Evolutionary conservation across 768 basidiomycete species (phyloP).

Genomic region (Leccinum aurantiacum): DNA sequence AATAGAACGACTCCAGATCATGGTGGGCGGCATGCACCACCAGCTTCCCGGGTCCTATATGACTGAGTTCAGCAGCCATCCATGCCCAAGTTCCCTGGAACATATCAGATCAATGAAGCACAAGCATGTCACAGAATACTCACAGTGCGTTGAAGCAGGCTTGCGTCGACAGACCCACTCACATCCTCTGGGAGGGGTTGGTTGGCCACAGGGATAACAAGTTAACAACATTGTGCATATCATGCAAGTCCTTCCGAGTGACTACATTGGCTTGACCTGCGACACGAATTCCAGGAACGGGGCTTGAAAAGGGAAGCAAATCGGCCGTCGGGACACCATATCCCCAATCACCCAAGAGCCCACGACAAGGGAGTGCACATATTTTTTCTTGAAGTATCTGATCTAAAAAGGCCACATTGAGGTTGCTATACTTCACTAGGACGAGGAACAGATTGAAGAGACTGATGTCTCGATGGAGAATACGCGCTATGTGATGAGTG

Average conservation of each 20-base stretch:
- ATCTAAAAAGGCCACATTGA: not conserved
- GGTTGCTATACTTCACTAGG: not conserved
- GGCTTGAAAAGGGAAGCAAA: not conserved
- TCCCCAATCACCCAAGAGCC: conserved; percentile 6
- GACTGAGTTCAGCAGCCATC: conserved; percentile 8
- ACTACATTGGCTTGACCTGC: not conserved
- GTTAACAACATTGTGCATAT: not conserved
- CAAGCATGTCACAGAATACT: not conserved
- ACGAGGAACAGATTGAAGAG: conserved; percentile 9
- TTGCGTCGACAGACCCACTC: not conserved
- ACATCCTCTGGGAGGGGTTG: not conserved
- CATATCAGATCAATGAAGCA: not conserved
- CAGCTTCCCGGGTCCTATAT: not conserved
- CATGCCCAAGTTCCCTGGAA: conserved; percentile 2
- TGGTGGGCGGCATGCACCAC: conserved; percentile 3
- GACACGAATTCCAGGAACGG: not conserved
- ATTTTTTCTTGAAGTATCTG: not conserved
- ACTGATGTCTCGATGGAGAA: conserved; percentile 11
- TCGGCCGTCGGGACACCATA: not conserved
- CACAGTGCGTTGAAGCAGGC: not conserved
- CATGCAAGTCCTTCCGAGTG: not conserved
- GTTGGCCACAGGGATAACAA: not conserved
- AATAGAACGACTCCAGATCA: conserved; percentile 14
- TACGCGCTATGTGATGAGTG: not conserved
- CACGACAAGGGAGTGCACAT: not conserved